phyloP scores from a whole-genome alignment of 495 filamentous ascomycete species.

The Penicillium samsonianum region DNA sequence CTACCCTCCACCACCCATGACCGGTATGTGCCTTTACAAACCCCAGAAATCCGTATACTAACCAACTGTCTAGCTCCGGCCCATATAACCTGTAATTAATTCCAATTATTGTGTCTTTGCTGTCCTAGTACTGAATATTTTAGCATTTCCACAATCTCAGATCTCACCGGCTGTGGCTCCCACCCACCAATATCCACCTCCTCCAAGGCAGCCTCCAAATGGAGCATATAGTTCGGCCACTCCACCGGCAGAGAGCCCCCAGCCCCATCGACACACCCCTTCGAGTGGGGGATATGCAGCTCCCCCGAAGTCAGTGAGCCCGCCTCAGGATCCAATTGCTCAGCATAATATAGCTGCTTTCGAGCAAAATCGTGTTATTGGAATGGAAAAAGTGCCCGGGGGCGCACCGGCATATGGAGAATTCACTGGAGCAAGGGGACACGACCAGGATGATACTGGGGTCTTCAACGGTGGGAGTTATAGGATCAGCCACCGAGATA shows the following conservation, averaged over 20 bases:
- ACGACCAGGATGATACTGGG: slow-evolving; percentile 76
- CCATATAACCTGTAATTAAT: slow-evolving; percentile 26
- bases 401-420: slow-evolving; percentile 54
- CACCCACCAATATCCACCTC: slow-evolving; percentile 44
- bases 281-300: too few species aligned
- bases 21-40: slow-evolving; percentile 17
- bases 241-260: background rate
- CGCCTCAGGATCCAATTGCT: too few species aligned
- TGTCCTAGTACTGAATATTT: background rate
- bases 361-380: background rate
- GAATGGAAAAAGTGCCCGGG: slow-evolving; percentile 34
- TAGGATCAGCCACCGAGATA: slow-evolving; percentile 88
- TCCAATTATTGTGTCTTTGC: background rate
- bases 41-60: background rate
- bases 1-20: slow-evolving; percentile 24
- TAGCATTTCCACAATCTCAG: slow-evolving; percentile 24
- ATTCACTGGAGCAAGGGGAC: slow-evolving; percentile 57
- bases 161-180: slow-evolving; percentile 38
- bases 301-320: slow-evolving; percentile 17
- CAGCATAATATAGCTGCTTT: background rate
- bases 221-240: slow-evolving; percentile 4
- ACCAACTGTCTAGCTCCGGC: slow-evolving; percentile 18
- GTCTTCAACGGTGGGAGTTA: slow-evolving; percentile 97
- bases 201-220: slow-evolving; percentile 30
- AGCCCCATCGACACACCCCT: slow-evolving; percentile 8